phyloP scores from a whole-genome alignment of 257 asterid genomes.

The Salvia rosmarinus region DNA sequence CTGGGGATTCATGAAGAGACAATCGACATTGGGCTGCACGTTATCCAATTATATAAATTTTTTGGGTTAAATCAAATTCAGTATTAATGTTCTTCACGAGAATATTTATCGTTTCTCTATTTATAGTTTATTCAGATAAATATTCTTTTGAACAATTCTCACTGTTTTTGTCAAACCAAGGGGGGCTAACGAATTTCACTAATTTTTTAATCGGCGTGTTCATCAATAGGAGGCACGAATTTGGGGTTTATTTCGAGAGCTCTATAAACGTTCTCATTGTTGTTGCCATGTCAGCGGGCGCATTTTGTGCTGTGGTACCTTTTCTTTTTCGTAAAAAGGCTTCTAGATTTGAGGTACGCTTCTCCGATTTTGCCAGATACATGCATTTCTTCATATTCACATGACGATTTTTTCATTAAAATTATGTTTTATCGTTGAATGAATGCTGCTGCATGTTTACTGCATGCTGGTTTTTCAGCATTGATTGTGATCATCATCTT shows the following conservation, averaged over 20 bases:
- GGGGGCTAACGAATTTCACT: constrained; percentile 20
- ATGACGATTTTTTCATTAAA: too few species aligned
- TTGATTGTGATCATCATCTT: neutral
- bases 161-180: constrained; percentile 22
- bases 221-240: constrained; percentile 3
- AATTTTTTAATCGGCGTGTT: constrained; percentile 1
- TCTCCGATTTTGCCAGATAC: neutral
- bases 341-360: constrained; percentile 52
- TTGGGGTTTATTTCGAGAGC: constrained; percentile 25
- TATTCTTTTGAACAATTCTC: constrained; percentile 10
- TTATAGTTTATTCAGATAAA: constrained; percentile 5
- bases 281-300: constrained; percentile 51
- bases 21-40: constrained; percentile 39
- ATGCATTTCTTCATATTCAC: neutral
- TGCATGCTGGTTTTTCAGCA: neutral
- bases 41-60: constrained; percentile 19
- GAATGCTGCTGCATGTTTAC: too few species aligned
- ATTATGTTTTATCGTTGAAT: too few species aligned
- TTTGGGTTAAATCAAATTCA: neutral
- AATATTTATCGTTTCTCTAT: constrained; percentile 32
- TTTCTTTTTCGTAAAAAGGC: constrained; percentile 48
- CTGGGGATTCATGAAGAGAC: constrained; percentile 34
- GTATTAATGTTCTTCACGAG: constrained; percentile 43
- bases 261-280: constrained; percentile 34
- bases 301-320: constrained; percentile 56